Conservation (phyloP, 208 protist genomes). For the Balamuthia mandrillaris region DNA sequence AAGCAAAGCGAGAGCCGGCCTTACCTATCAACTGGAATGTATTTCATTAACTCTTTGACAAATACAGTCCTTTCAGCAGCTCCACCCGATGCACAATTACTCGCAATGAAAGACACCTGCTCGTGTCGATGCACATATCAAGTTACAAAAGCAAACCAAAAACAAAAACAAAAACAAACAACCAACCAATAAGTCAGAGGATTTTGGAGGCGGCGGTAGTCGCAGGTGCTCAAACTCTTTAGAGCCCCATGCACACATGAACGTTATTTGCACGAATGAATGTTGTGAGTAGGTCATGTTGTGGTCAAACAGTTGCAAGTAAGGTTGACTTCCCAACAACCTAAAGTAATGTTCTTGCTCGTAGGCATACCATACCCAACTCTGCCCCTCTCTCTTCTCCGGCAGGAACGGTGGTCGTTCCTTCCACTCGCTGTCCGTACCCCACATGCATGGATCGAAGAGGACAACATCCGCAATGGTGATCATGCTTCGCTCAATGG, state of each 20-base stretch:
- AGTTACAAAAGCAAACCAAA: not conserved
- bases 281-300: not conserved
- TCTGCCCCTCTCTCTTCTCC: conserved; percentile 5
- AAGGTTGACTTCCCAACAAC: not conserved
- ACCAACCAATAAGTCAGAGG: not conserved
- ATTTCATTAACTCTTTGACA: conserved; percentile 16
- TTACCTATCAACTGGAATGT: conserved; percentile 30
- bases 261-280: conserved; percentile 2
- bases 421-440: not conserved
- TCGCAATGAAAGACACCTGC: not conserved
- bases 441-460: not conserved
- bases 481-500: not conserved
- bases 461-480: conserved; percentile 11
- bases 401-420: conserved; percentile 28
- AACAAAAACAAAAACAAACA: too few species aligned
- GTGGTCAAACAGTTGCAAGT: conserved; percentile 16
- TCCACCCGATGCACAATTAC: not conserved
- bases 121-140: too few species aligned
- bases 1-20: not conserved
- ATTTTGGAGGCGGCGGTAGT: not conserved
- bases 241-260: conserved; percentile 15
- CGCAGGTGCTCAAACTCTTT: not conserved
- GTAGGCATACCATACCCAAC: conserved; percentile 12
- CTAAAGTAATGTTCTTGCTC: not conserved
- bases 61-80: not conserved